Percentiles rank a stretch among this genome's conserved stretches.
Conservation (phyloP, 306 rosid genomes). For the Begonia masoniana region DNA sequence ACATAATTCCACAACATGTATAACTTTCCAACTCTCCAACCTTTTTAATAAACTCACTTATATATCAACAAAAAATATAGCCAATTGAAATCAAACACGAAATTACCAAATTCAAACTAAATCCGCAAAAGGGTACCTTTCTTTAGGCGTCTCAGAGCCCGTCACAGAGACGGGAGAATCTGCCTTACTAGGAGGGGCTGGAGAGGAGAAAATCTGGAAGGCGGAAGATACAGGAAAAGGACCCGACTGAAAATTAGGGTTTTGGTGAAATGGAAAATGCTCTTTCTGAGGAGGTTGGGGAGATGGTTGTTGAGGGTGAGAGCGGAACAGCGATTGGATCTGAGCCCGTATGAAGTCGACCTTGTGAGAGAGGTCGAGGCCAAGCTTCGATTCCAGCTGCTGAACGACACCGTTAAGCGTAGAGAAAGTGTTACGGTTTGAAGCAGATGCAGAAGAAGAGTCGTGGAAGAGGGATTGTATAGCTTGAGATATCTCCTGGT, state of each 20-base stretch:
- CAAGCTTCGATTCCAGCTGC: constrained; percentile 54
- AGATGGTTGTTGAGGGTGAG: constrained; percentile 21
- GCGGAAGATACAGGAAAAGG: constrained; percentile 27
- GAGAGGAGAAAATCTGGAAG: constrained; percentile 27
- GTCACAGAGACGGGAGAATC: constrained; percentile 13
- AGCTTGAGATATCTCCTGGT: constrained; percentile 59
- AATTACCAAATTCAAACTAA: not conserved
- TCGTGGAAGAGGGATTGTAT: constrained; percentile 35
- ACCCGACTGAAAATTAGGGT: constrained; percentile 41
- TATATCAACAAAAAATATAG: too few relatives aligned
- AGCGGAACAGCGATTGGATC: constrained; percentile 38
- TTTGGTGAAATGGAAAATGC: constrained; percentile 43
- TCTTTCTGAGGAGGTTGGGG: constrained; percentile 19
- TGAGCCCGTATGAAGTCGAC: constrained; percentile 46
- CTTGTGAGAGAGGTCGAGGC: constrained; percentile 54
- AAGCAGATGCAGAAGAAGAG: constrained; percentile 7
- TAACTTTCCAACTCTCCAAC: too few relatives aligned
- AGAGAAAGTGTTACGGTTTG: constrained; percentile 29
- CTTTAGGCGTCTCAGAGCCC: constrained; percentile 34
- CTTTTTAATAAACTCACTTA: too few relatives aligned
- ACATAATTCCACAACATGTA: too few relatives aligned
- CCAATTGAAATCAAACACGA: too few relatives aligned
- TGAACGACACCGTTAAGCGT: constrained; percentile 47
- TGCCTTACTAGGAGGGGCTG: constrained; percentile 12
- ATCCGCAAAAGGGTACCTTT: constrained; percentile 25